A percentile compares a stretch with the other conserved stretches of the same genome.
These are phyloP conservation scores for Dactylis glomerata DNA, from an alignment of 176 grass and related monocot species.

Conservation along the genomic window DNA sequence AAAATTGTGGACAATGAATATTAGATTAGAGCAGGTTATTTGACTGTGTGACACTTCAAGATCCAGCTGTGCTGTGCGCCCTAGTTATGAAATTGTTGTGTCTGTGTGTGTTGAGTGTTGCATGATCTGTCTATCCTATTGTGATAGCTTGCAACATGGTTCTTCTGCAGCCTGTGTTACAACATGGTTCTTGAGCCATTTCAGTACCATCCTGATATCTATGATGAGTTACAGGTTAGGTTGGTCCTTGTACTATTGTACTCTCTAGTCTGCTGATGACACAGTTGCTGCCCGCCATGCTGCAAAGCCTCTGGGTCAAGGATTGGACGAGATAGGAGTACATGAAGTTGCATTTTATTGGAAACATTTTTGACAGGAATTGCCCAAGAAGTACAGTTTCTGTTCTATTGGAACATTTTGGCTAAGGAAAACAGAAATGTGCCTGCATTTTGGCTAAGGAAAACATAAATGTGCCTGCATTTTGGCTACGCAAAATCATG, in stretches of 20 bases:
- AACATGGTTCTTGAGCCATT: slow-evolving; percentile 24
- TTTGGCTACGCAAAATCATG: no score
- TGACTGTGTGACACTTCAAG: slow-evolving; percentile 7
- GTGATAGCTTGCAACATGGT: not conserved
- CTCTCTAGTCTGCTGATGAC: slow-evolving; percentile 20
- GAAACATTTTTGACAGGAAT: not conserved
- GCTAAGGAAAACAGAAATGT: not conserved
- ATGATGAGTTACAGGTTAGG: slow-evolving; percentile 40
- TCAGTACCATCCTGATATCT: slow-evolving; percentile 48
- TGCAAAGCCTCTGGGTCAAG: slow-evolving; percentile 44
- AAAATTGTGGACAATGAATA: slow-evolving; percentile 2
- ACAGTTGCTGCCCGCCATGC: slow-evolving; percentile 57
- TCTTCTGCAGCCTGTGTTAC: not conserved
- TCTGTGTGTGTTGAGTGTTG: not conserved
- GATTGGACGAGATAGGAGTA: not conserved
- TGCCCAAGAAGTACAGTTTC: not conserved
- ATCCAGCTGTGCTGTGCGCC: not conserved
- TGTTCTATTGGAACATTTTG: not conserved
- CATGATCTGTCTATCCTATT: not conserved
- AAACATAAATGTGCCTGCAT: not conserved
- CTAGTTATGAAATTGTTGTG: not conserved
- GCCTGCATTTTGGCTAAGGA: not conserved
- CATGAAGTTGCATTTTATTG: not conserved
- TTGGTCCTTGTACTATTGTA: slow-evolving; percentile 39
- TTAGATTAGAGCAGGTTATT: not conserved